Percentiles rank a stretch among this genome's conserved stretches.
Conservation (phyloP, 1,284 basidiomycete species). For the Cutaneotrichosporon arboriforme region DNA sequence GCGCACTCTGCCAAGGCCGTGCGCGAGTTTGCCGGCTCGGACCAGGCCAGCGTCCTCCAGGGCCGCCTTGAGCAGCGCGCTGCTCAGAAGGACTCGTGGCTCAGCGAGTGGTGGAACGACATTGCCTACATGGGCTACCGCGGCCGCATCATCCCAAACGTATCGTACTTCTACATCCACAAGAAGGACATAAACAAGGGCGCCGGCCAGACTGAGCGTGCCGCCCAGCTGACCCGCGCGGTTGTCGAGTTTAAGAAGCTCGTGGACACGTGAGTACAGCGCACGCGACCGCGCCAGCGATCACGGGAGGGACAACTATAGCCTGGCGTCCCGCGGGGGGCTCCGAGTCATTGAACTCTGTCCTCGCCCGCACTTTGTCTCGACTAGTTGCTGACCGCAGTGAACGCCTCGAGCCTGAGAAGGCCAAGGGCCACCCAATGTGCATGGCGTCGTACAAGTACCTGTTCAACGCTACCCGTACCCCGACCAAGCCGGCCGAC, state of each 20-base stretch:
- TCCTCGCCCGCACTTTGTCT: too few relatives aligned
- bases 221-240: constrained; percentile 74
- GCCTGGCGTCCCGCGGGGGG: too few relatives aligned
- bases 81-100: constrained; percentile 64
- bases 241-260: constrained; percentile 75
- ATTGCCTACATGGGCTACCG: constrained; percentile 58
- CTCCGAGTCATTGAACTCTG: too few relatives aligned
- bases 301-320: too few relatives aligned
- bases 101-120: constrained; percentile 98
- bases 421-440: constrained; percentile 72
- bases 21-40: constrained; percentile 64
- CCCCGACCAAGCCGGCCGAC: constrained; percentile 78
- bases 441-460: constrained; percentile 94
- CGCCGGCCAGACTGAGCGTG: constrained; percentile 60
- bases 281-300: too few relatives aligned
- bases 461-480: constrained; percentile 87
- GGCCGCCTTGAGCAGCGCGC: constrained; percentile 70
- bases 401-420: constrained; percentile 82
- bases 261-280: constrained; percentile 62
- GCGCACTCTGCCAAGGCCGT: constrained; percentile 59
- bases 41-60: constrained; percentile 72
- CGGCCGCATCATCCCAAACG: constrained; percentile 84
- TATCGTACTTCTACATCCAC: constrained; percentile 94
- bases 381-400: constrained; percentile 46
- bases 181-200: constrained; percentile 58